Percentiles rank a stretch among this genome's conserved stretches.
Evolutionary conservation across 164 flowering plant species (phyloP).

Genomic region (Santalum album): DNA sequence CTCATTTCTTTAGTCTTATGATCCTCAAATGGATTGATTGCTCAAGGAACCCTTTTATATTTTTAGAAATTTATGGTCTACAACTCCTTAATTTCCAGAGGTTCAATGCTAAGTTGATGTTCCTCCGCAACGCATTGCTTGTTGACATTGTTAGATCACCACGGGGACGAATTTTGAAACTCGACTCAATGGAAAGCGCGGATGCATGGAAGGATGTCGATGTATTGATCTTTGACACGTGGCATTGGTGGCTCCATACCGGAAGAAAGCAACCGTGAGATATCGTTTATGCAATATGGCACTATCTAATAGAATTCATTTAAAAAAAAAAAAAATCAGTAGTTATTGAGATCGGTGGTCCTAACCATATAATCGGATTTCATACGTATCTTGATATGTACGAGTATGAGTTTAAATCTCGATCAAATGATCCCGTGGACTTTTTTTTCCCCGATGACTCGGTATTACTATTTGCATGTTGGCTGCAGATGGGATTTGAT

Average conservation of each 20-base stretch:
- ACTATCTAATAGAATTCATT: no score
- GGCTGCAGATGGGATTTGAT: conserved; percentile 18
- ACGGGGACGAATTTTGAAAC: conserved; percentile 24
- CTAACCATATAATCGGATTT: no score
- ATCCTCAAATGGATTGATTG: no score
- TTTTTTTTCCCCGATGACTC: no score
- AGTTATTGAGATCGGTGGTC: no score
- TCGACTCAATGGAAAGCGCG: conserved; percentile 37
- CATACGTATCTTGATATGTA: no score
- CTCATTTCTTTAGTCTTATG: no score
- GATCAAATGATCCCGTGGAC: no score
- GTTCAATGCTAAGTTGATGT: background rate
- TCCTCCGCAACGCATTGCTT: background rate
- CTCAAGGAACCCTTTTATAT: background rate
- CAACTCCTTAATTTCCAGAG: background rate
- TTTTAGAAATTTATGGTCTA: background rate
- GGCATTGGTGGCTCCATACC: conserved; percentile 70
- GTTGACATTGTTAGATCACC: conserved; percentile 17
- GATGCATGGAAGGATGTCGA: conserved; percentile 45
- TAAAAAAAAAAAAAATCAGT: no score
- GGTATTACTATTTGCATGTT: no score
- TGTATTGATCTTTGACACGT: conserved; percentile 52
- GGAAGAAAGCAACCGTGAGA: conserved; percentile 43
- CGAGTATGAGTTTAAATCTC: no score
- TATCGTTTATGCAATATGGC: no score